A percentile compares a stretch with the other conserved stretches of the same genome.
These are phyloP conservation scores for Leishmania turanica DNA, from an alignment of 208 protist species.

Conservation along the genomic window DNA sequence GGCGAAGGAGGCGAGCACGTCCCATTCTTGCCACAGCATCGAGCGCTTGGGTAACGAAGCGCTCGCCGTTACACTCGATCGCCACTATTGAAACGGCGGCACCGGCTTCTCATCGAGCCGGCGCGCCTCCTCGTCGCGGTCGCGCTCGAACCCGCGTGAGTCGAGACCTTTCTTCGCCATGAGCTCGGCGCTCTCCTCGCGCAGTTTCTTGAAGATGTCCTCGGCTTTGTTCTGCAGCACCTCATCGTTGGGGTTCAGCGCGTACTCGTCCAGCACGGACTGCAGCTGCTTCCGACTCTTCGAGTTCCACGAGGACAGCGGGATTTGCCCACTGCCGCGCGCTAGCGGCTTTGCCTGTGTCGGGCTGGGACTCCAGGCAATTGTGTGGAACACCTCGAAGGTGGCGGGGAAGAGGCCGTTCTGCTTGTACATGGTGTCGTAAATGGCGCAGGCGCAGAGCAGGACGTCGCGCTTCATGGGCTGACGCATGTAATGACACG, in stretches of 20 bases:
- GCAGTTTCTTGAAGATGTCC: slow-evolving; percentile 71
- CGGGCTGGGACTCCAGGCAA: slow-evolving; percentile 90
- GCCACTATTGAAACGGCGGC: slow-evolving; percentile 60
- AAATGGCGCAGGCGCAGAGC: slow-evolving; percentile 70
- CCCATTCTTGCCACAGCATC: neutral
- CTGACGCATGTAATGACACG: slow-evolving; percentile 72
- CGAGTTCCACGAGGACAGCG: slow-evolving; percentile 73
- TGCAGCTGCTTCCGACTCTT: slow-evolving; percentile 73
- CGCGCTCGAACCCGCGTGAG: slow-evolving; percentile 51
- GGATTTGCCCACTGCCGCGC: slow-evolving; percentile 78
- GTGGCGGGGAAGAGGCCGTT: slow-evolving; percentile 88
- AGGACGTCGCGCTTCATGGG: slow-evolving; percentile 77
- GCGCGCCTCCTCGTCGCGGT: slow-evolving; percentile 56
- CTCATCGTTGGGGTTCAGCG: slow-evolving; percentile 80
- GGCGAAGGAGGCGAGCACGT: neutral
- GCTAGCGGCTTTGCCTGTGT: slow-evolving; percentile 83
- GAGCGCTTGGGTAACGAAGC: neutral
- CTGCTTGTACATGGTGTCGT: slow-evolving; percentile 88
- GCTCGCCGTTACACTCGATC: neutral
- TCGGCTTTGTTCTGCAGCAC: slow-evolving; percentile 68
- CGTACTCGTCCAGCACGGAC: slow-evolving; percentile 79
- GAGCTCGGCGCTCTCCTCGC: slow-evolving; percentile 70
- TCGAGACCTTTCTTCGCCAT: slow-evolving; percentile 68
- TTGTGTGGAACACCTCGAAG: slow-evolving; percentile 91
- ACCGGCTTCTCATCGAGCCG: slow-evolving; percentile 65